Evolutionary conservation across 768 basidiomycete species (phyloP), one percentile per base, ranked within the genome.

Genomic region (Rossbeevera mucosa): DNA sequence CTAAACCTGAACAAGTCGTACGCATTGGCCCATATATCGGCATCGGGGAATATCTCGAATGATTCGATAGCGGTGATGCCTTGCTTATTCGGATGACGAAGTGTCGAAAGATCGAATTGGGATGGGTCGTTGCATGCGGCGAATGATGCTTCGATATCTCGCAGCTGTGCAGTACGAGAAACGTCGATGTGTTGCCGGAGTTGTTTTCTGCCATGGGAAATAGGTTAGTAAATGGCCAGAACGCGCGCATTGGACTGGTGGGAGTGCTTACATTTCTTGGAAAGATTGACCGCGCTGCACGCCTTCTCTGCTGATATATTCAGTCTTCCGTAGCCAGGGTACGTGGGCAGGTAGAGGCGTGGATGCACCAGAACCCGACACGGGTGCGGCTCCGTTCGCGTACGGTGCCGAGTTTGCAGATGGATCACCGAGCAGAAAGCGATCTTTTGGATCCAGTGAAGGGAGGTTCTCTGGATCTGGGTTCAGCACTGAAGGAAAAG

Each of bases 311-410:
- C 82, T 86, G 50, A 94, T 79, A 62, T 96, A 94, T 62, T 94
- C 93, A 0, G 94, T 95, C 67, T 89, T 92, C 48, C 94, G 79
- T 48, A 97, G 75, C 94, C 94, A 97, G 1, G 91, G 78, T 11
- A 96, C 94, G 52, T 91, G 78, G 7, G 73, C 77, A 8, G 79
- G 72, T 20, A 68, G 60, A 44, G 82, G 77, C 45, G 78, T 72
- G 16, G 78, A 71, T 13, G 73, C 59, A 21, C 73, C 73, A 18
- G 75, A 72, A 26, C 62, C 65, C 5, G 70, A 63, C 12, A 65
- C 63, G 2, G 70, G 60, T 24, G 69, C 67, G 40, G 57, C 42
- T 26, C 76, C 73, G 44, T 74, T 73, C 20, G 74, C 53, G 60
- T 74, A 82, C n/a, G 77, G 57, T 30, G 52, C 13, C 12, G 77